Percentiles rank a stretch among this genome's conserved stretches.
Evolutionary conservation across 352 stramenopile species (phyloP).

Genomic region (Pythium scleroteichum): DNA sequence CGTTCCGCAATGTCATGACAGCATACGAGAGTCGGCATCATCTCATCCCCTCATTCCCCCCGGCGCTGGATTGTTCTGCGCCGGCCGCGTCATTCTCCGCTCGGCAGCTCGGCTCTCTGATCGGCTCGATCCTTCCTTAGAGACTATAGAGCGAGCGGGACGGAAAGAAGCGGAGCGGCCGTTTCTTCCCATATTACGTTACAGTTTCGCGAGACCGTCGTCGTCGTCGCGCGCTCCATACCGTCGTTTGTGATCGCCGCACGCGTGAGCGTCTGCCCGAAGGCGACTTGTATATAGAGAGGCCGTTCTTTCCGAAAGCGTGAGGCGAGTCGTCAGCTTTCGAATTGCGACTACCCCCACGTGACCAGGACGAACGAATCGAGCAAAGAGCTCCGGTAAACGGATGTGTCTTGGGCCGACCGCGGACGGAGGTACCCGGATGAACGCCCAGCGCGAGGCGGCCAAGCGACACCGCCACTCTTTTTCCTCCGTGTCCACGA

Average conservation of each 20-base stretch:
- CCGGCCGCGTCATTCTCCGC: too few relatives aligned
- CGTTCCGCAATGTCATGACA: slow-evolving; percentile 3
- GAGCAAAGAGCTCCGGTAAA: too few relatives aligned
- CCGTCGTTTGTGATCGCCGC: too few relatives aligned
- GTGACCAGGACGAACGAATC: too few relatives aligned
- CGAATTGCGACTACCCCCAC: slow-evolving; percentile 2
- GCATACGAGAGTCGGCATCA: background rate
- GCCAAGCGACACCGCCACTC: slow-evolving; percentile 35
- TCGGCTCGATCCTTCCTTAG: too few relatives aligned
- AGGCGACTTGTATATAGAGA: background rate
- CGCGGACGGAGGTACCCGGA: slow-evolving; percentile 4
- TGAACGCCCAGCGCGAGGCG: slow-evolving; percentile 7
- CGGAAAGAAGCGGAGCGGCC: too few relatives aligned
- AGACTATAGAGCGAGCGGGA: too few relatives aligned
- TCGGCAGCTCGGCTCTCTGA: too few relatives aligned
- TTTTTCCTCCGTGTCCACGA: slow-evolving; percentile 68
- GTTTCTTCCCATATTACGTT: too few relatives aligned
- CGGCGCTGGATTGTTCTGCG: background rate
- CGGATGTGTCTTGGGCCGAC: slow-evolving; percentile 27
- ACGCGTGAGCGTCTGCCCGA: background rate
- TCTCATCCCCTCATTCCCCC: background rate
- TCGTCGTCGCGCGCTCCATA: too few relatives aligned
- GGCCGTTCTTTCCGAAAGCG: too few relatives aligned
- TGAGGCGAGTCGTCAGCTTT: background rate
- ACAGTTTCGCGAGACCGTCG: too few relatives aligned